These are phyloP conservation scores for Datisca glomerata DNA, from an alignment of 306 rosid species.

Conservation along the genomic window DNA sequence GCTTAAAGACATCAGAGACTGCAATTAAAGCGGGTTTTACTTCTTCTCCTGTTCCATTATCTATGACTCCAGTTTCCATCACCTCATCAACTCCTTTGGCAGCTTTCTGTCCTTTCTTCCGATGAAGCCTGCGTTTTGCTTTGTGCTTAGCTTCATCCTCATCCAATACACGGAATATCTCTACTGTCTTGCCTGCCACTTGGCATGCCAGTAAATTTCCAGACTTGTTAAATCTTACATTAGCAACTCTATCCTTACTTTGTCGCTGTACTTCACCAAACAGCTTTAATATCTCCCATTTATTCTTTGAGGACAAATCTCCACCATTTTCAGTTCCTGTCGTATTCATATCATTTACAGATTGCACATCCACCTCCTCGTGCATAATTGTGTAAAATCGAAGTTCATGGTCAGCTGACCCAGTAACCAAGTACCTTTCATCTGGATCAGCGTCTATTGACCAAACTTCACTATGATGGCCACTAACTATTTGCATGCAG, in stretches of 20 bases:
- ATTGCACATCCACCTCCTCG: conserved; percentile 32
- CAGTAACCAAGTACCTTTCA: conserved; percentile 70
- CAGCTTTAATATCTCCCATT: conserved; percentile 64
- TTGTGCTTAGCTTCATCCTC: conserved; percentile 69
- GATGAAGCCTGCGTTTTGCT: conserved; percentile 75
- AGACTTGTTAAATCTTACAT: conserved; percentile 62
- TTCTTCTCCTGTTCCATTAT: conserved; percentile 29
- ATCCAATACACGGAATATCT: conserved; percentile 71
- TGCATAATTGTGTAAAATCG: conserved; percentile 57
- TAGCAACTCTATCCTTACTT: conserved; percentile 80
- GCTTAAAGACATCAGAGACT: conserved; percentile 70
- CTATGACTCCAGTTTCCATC: conserved; percentile 30
- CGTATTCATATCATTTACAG: conserved; percentile 18
- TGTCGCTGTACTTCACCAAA: conserved; percentile 85
- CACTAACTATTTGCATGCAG: conserved; percentile 87
- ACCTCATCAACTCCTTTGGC: conserved; percentile 30
- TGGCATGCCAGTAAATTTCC: conserved; percentile 89
- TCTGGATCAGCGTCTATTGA: conserved; percentile 61
- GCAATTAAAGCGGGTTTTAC: conserved; percentile 32
- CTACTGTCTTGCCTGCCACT: conserved; percentile 79
- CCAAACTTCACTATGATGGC: conserved; percentile 97
- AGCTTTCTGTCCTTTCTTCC: conserved; percentile 78
- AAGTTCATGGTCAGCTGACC: conserved; percentile 84
- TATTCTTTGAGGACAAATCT: conserved; percentile 32
- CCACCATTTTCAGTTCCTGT: conserved; percentile 16